These are phyloP conservation scores for Tuber borchii DNA, from an alignment of 495 filamentous ascomycete species.

Conservation along the genomic window DNA sequence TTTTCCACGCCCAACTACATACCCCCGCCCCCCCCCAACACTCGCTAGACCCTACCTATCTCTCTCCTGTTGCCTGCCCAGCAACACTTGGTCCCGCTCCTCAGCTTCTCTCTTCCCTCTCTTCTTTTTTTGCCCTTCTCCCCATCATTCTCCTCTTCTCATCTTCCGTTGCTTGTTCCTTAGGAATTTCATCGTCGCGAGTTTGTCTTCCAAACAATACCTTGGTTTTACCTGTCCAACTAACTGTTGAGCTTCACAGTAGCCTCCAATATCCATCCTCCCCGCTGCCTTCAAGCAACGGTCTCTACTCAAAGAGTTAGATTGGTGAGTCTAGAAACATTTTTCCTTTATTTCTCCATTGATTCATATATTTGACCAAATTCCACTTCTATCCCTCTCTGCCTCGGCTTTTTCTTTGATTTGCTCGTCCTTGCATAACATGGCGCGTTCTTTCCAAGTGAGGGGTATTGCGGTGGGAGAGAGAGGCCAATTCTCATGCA, in stretches of 20 bases:
- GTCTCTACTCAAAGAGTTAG: constrained; percentile 13
- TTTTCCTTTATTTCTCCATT: not conserved
- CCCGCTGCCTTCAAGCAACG: not conserved
- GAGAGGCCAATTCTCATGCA: not conserved
- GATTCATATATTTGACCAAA: constrained; percentile 9
- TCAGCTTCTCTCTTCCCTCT: constrained; percentile 28
- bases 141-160: not conserved
- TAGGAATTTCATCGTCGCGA: constrained; percentile 17
- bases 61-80: not conserved
- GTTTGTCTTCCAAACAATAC: constrained; percentile 6
- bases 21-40: not conserved
- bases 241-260: not conserved
- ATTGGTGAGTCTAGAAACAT: constrained; percentile 30
- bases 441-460: constrained; percentile 19
- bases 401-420: constrained; percentile 17
- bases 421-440: constrained; percentile 29
- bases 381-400: constrained; percentile 16
- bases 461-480: constrained; percentile 23
- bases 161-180: constrained; percentile 17
- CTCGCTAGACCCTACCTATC: constrained; percentile 5
- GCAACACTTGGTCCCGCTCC: constrained; percentile 29
- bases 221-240: not conserved
- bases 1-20: not conserved
- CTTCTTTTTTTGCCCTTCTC: constrained; percentile 24
- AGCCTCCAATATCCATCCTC: not conserved